Conservation (phyloP, 345 rosid genomes). For the Eucalyptus decipiens region DNA sequence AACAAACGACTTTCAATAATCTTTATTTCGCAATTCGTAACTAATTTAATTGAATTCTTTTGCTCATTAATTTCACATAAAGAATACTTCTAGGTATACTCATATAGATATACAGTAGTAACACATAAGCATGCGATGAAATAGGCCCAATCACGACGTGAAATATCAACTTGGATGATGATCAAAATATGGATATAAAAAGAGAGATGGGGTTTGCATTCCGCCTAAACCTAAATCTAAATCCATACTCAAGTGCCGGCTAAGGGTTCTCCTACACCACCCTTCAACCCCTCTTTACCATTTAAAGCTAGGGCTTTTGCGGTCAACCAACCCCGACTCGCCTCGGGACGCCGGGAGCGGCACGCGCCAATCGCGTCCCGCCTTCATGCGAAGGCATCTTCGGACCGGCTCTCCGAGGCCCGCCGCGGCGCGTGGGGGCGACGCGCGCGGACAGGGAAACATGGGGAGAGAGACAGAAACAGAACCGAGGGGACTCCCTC, state of each 20-base stretch:
- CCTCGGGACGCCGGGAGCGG: background rate
- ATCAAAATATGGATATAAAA: background rate
- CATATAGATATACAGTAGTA: background rate
- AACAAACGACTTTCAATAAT: background rate
- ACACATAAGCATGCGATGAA: background rate
- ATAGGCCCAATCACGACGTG: background rate
- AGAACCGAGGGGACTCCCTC: background rate
- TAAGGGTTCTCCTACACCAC: background rate
- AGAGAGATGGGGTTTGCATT: background rate
- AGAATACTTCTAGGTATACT: background rate
- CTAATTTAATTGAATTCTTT: background rate
- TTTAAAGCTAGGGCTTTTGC: background rate
- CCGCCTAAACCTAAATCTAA: background rate
- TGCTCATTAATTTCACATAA: background rate
- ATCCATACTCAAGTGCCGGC: background rate
- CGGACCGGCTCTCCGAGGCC: background rate
- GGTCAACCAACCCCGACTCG: background rate
- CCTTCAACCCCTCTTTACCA: background rate
- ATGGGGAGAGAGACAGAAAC: background rate
- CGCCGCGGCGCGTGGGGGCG: background rate
- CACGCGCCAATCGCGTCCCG: background rate
- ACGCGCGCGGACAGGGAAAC: background rate
- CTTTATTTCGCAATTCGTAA: background rate
- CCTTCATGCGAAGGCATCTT: slow-evolving; percentile 3
- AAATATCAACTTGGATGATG: background rate